A percentile compares a stretch with the other conserved stretches of the same genome.
Conservation (phyloP, 345 rosid species). For the Populus pruinosa region DNA sequence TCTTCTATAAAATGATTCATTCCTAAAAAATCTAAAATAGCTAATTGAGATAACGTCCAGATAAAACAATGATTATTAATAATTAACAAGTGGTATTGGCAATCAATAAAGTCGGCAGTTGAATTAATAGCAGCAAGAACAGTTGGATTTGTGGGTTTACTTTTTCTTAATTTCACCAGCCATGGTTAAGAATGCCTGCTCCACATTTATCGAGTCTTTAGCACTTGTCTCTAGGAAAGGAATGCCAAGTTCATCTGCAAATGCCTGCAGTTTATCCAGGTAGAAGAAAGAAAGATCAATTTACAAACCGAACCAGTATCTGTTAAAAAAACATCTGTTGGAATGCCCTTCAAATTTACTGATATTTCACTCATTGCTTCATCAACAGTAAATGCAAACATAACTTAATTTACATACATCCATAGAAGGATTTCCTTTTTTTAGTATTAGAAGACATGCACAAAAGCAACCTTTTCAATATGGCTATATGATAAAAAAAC, state of each 20-base stretch:
- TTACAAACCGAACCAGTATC: background rate
- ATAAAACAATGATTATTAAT: background rate
- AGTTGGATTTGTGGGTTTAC: constrained; percentile 26
- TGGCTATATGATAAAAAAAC: background rate
- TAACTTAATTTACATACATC: background rate
- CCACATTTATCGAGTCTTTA: constrained; percentile 76
- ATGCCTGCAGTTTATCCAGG: constrained; percentile 42
- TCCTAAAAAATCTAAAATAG: background rate
- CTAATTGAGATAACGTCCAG: background rate
- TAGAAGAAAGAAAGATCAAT: constrained; percentile 15
- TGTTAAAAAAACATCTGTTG: background rate
- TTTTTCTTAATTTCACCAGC: constrained; percentile 73
- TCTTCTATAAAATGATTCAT: background rate
- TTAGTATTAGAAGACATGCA: background rate
- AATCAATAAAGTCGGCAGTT: background rate
- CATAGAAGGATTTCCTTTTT: background rate
- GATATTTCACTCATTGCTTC: background rate
- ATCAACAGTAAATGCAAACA: background rate
- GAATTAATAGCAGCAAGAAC: background rate
- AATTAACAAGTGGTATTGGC: background rate
- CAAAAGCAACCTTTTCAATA: background rate
- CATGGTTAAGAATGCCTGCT: constrained; percentile 80
- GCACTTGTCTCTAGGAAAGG: constrained; percentile 88
- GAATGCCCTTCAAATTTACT: background rate
- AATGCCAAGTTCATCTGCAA: constrained; percentile 77